A percentile compares a stretch with the other conserved stretches of the same genome.
phyloP scores from a whole-genome alignment of 371 early-diverging fungal species.

The Thermomucor indicae-seudaticae region DNA sequence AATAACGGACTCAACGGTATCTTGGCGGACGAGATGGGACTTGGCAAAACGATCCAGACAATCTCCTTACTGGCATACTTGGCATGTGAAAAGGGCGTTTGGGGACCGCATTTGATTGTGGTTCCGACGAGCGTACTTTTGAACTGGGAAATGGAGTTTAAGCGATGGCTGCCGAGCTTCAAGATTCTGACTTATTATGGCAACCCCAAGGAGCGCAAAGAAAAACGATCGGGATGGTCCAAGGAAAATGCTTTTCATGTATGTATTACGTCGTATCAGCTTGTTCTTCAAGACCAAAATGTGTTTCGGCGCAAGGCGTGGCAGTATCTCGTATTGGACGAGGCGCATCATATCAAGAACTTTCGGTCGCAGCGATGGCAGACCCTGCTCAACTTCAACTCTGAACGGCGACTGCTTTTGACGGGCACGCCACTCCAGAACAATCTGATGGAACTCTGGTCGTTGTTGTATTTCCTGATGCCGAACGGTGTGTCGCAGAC shows the following conservation, averaged over 20 bases:
- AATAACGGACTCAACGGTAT: conserved; percentile 95
- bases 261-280: conserved; percentile 85
- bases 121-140: conserved; percentile 91
- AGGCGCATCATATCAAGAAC: conserved; percentile 97
- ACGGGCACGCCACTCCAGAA: conserved; percentile 98
- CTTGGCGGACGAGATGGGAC: conserved; percentile 98
- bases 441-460: conserved; percentile 93
- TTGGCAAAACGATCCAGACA: conserved; percentile 98
- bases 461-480: conserved; percentile 91
- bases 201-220: conserved; percentile 71
- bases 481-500: conserved; percentile 63
- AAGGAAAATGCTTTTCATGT: conserved; percentile 81
- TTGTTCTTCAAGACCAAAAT: conserved; percentile 75
- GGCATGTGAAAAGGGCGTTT: conserved; percentile 65
- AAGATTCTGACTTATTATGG: conserved; percentile 85
- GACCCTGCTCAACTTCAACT: conserved; percentile 79
- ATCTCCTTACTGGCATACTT: conserved; percentile 80
- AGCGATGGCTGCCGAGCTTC: conserved; percentile 88
- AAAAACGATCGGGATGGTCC: conserved; percentile 79
- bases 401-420: conserved; percentile 74
- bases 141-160: conserved; percentile 96
- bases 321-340: conserved; percentile 90
- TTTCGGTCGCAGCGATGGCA: conserved; percentile 93
- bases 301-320: conserved; percentile 80
- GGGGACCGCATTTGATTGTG: conserved; percentile 88